Conservation (phyloP, 192 early-diverging fungal genomes). For the Coemansia sp. region DNA sequence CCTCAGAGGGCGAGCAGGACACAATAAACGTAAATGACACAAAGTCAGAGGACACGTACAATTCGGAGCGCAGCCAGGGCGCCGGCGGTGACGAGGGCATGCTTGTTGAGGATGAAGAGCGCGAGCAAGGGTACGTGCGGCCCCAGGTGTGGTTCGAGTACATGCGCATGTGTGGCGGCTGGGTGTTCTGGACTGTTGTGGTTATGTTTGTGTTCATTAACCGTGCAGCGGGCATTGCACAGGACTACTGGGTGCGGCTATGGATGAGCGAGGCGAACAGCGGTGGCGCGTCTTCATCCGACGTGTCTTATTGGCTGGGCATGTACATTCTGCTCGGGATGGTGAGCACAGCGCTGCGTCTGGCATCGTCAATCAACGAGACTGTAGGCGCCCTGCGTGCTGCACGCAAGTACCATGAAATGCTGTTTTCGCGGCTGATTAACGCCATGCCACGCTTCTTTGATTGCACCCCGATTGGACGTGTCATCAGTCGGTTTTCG, state of each 20-base stretch:
- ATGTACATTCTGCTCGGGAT: constrained; percentile 64
- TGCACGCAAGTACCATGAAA: constrained; percentile 58
- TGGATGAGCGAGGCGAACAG: constrained; percentile 52
- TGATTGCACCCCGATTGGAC: constrained; percentile 86
- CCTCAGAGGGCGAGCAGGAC: not conserved
- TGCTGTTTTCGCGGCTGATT: constrained; percentile 62
- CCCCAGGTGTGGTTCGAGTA: constrained; percentile 78
- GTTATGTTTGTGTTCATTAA: constrained; percentile 35
- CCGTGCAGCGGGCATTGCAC: constrained; percentile 52
- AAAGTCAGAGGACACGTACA: constrained; percentile 35
- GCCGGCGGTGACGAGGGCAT: constrained; percentile 33
- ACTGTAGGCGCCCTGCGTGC: constrained; percentile 51
- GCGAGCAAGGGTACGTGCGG: constrained; percentile 76
- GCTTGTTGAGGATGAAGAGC: constrained; percentile 83
- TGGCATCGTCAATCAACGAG: constrained; percentile 31
- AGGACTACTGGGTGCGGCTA: constrained; percentile 66
- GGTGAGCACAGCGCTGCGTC: constrained; percentile 38
- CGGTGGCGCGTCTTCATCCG: not conserved
- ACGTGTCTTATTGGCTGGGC: constrained; percentile 57
- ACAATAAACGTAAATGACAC: constrained; percentile 14
- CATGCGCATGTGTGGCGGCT: constrained; percentile 66
- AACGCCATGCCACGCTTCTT: constrained; percentile 83
- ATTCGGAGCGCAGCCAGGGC: constrained; percentile 1
- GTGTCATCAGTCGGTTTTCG: constrained; percentile 86
- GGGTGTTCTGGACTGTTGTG: constrained; percentile 57